Base-by-base conservation (phyloP, 2,329 filamentous ascomycete species). In the Beauveria bassiana region DNA sequence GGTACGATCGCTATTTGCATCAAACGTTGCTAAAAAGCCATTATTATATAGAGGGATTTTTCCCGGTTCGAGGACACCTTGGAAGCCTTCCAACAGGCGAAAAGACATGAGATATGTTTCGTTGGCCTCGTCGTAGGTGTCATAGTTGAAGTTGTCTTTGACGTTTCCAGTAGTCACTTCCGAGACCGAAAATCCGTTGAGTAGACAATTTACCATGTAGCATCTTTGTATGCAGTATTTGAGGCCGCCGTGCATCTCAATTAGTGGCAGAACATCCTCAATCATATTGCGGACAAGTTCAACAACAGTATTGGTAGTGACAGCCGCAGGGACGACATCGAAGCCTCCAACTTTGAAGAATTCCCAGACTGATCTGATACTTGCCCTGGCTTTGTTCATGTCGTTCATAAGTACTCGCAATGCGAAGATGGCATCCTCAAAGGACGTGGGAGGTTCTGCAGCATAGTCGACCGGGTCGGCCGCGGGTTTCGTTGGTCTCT, bases 231-330 rank as follows among this genome's bases (percentile, higher is more conserved):
- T 22, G n/a, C 31, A 38, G 1, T 14, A 0, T 12, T 51, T 8
- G 34, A 38, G n/a, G n/a, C 45, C 26, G 16, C 45, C 55, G 10
- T 50, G 34, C n/a, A 14, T 18, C 3, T 40, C 18, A 10, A 50
- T 2, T 16, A 42, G 20, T 18, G 46, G 45, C 28, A 42, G 4
- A 51, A 47, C 22, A 20, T 47, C 38, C 3, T 61, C 40, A 0
- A 62, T 59, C 40, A 71, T 64, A 55, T 67, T 64, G 24, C 59
- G 63, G 22, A 68, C 64, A 49, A 72, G 65, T 59, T 69, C 62
- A 40, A 71, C 64, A n/a, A 66, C 69, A 62, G 63, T 66, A 59
- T 74, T 72, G 28, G 70, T 74, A 50, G 70, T 68, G 22, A 71
- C 40, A 28, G 71, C 68, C 6, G 72, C 70, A 14, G 70, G 70